Base-by-base conservation (phyloP, 805 yeast species). In the Monosporozyma aerobia region DNA sequence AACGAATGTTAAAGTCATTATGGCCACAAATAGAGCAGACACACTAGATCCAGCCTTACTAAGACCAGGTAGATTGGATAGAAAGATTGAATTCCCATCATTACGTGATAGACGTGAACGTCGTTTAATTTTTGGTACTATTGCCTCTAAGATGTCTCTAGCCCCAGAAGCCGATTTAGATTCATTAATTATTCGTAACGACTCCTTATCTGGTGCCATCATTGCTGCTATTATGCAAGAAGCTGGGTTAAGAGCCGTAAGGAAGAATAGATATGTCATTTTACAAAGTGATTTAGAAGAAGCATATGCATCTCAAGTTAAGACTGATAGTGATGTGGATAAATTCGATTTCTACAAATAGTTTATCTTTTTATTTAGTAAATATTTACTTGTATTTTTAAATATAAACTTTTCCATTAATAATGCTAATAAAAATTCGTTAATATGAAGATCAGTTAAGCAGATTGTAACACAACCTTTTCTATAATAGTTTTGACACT, bases 171-270 rank as follows among this genome's bases (percentile, higher is more conserved):
- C 82, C 50, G 99, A 94, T 69, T 78, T 94, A 62, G 99, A 95
- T 72, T 85, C 97, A 23, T 79, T 94, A 62, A 92, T 94, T 61
- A 81, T 90, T 62, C 85, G 99, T 71, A 94, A 94, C 67, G 99
- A 94, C 69, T 96, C 99, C 43, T 76, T 95, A 54, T 88, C 97
- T 39, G 99, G 99, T 66, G 99, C 96, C 11, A 80, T 92, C 53
- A 94, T 94, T 67, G 98, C 99, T 14, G 99, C 99, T 16, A 92
- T 94, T 61, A 94, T 94, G 99, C 99, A 94, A 78, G 99, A 95
- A 73, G 99, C 99, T 30, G 99, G 99, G 60, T 79, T 94, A 61
- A 82, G 99, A 62, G 99, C 99, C 1, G 98, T 94, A 47, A 86
- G 99, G 75, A 94, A 92, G 75, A 94, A 94, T 72, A 81, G 99